A percentile compares a stretch with the other conserved stretches of the same genome.
Evolutionary conservation across 805 yeast species (phyloP).

Genomic region (Metschnikowia baotianmanensis): DNA sequence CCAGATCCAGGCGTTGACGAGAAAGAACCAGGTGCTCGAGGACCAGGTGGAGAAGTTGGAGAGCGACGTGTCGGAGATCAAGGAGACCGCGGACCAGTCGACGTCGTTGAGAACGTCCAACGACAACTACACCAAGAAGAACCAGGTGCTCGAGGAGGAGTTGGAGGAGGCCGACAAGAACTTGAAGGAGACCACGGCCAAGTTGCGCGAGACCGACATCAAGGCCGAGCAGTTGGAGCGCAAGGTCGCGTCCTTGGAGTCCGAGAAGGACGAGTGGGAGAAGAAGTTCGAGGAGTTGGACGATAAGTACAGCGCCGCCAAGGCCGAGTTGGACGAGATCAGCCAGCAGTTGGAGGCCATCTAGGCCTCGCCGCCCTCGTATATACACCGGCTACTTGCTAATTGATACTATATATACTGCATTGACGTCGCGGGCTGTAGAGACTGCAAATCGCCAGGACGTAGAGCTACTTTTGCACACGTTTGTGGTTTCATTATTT

Average conservation of each 20-base stretch:
- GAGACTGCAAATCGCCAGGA: no score
- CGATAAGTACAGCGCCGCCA: slow-evolving; percentile 76
- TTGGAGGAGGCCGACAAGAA: slow-evolving; percentile 87
- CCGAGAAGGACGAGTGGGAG: slow-evolving; percentile 85
- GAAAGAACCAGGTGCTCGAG: slow-evolving; percentile 88
- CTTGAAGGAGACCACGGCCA: slow-evolving; percentile 89
- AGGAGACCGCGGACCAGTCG: slow-evolving; percentile 87
- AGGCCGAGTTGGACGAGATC: slow-evolving; percentile 94
- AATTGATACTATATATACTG: not conserved
- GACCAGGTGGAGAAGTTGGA: slow-evolving; percentile 79
- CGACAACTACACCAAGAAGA: slow-evolving; percentile 88
- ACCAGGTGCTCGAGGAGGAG: slow-evolving; percentile 84
- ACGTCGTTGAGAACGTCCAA: slow-evolving; percentile 83
- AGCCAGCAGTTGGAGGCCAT: slow-evolving; percentile 89
- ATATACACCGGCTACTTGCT: not conserved
- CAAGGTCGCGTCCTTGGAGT: slow-evolving; percentile 86
- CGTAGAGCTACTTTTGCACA: no score
- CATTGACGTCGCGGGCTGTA: no score
- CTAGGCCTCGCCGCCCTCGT: slow-evolving; percentile 23
- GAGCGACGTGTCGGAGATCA: slow-evolving; percentile 66
- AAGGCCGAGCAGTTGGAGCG: slow-evolving; percentile 95
- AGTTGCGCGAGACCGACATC: slow-evolving; percentile 92
- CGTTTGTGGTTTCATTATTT: no score
- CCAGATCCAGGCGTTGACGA: slow-evolving; percentile 87
- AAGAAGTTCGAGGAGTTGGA: slow-evolving; percentile 85